These are phyloP conservation scores for Catharanthus roseus DNA, from an alignment of 257 asterid species.

Conservation along the genomic window DNA sequence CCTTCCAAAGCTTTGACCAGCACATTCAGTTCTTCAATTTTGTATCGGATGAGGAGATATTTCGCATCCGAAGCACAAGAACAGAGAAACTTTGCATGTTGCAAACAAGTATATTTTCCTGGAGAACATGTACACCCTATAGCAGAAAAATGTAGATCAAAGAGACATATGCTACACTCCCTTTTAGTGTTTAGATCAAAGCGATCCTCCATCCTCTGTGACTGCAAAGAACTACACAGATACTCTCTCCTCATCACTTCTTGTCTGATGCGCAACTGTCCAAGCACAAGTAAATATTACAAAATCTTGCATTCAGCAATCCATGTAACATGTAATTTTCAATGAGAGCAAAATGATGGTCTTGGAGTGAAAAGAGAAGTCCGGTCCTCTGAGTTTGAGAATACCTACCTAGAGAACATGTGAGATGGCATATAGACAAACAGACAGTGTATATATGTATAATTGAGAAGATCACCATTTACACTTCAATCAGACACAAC, in stretches of 20 bases:
- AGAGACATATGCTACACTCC: conserved; percentile 64
- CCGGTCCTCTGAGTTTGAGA: background rate
- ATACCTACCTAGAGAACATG: background rate
- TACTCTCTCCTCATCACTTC: conserved; percentile 50
- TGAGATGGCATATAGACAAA: background rate
- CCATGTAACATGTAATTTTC: background rate
- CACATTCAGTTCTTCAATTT: conserved; percentile 36
- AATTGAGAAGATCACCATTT: background rate
- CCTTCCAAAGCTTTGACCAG: conserved; percentile 75
- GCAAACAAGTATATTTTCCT: conserved; percentile 44
- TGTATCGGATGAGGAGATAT: conserved; percentile 38
- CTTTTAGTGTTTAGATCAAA: conserved; percentile 28
- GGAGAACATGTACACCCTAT: conserved; percentile 66
- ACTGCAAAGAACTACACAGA: conserved; percentile 33
- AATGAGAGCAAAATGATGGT: background rate
- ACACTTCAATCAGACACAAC: background rate
- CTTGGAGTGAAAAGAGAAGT: background rate
- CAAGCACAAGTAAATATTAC: conserved; percentile 4
- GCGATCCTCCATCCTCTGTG: conserved; percentile 34
- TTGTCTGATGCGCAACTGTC: conserved; percentile 44
- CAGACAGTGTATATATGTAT: background rate
- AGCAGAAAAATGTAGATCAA: conserved; percentile 64
- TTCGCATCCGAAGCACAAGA: conserved; percentile 50
- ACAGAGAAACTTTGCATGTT: conserved; percentile 60
- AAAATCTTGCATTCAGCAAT: background rate